These are phyloP conservation scores for Immersiporthe knoxdaviesiana DNA, from an alignment of 2,329 filamentous ascomycete species.

Conservation along the genomic window DNA sequence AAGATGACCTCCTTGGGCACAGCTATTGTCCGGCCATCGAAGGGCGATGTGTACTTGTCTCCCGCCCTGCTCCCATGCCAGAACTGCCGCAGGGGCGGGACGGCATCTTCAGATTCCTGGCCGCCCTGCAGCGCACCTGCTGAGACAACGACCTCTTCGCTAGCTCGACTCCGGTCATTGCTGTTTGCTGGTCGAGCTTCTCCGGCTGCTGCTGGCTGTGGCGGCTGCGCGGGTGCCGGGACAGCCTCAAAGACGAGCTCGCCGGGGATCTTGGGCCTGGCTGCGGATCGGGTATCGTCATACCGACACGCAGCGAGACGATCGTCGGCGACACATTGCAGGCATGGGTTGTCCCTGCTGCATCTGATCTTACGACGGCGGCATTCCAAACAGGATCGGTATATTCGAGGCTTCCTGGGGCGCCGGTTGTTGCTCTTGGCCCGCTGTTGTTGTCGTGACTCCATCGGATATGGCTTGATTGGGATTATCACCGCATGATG, in stretches of 20 bases:
- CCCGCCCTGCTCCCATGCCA: constrained; percentile 26
- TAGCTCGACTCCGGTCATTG: neutral
- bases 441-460: neutral
- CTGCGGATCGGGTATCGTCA: neutral
- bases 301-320: constrained; percentile 10
- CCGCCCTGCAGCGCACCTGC: neutral
- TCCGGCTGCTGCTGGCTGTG: neutral
- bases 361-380: constrained; percentile 50
- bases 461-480: constrained; percentile 28
- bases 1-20: constrained; percentile 25
- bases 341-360: constrained; percentile 45
- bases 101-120: neutral
- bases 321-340: constrained; percentile 42
- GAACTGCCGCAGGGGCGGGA: constrained; percentile 18
- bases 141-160: neutral
- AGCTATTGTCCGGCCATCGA: constrained; percentile 1
- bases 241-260: constrained; percentile 13
- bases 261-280: neutral
- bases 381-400: constrained; percentile 43
- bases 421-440: constrained; percentile 4
- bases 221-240: neutral
- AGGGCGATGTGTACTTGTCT: constrained; percentile 18
- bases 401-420: constrained; percentile 20
- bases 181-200: neutral
- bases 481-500: neutral